Conservation (phyloP, 805 yeast genomes). For the Candida manassasensis region DNA sequence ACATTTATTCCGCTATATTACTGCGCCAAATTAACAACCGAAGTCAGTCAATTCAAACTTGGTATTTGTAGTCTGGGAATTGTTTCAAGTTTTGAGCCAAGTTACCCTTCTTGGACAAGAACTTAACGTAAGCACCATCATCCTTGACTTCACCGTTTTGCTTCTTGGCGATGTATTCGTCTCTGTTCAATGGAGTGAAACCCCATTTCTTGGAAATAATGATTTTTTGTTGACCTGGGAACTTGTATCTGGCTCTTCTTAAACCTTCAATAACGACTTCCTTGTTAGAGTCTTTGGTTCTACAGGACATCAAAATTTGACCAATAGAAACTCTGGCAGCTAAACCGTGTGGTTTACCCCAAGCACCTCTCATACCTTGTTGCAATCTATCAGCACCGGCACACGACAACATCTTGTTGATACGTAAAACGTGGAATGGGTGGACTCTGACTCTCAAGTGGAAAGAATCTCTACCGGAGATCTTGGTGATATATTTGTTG, state of each 20-base stretch:
- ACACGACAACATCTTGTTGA: conserved; percentile 99
- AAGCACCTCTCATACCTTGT: conserved; percentile 99
- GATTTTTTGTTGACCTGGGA: conserved; percentile 99
- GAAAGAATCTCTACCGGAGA: conserved; percentile 99
- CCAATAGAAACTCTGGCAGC: conserved; percentile 99
- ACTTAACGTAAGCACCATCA: conserved; percentile 99
- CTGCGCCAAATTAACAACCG: neutral
- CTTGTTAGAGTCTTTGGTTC: conserved; percentile 98
- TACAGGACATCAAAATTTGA: conserved; percentile 95
- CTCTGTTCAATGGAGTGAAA: conserved; percentile 99
- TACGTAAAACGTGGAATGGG: conserved; percentile 99
- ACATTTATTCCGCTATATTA: conserved; percentile 1
- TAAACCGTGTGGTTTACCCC: conserved; percentile 99
- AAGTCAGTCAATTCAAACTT: conserved; percentile 27
- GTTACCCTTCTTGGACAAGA: conserved; percentile 94
- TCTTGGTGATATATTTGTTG: conserved; percentile 97
- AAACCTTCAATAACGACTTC: conserved; percentile 97
- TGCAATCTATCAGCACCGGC: conserved; percentile 99
- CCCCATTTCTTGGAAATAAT: conserved; percentile 99
- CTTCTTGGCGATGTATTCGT: conserved; percentile 89
- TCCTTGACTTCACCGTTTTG: conserved; percentile 98
- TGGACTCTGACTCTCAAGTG: conserved; percentile 99
- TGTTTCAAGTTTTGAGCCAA: conserved; percentile 85
- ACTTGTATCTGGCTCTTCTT: conserved; percentile 99
- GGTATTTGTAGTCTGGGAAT: conserved; percentile 83